Evolutionary conservation across 192 early-diverging fungal species (phyloP).

Genomic region (Entomortierella chlamydospora): DNA sequence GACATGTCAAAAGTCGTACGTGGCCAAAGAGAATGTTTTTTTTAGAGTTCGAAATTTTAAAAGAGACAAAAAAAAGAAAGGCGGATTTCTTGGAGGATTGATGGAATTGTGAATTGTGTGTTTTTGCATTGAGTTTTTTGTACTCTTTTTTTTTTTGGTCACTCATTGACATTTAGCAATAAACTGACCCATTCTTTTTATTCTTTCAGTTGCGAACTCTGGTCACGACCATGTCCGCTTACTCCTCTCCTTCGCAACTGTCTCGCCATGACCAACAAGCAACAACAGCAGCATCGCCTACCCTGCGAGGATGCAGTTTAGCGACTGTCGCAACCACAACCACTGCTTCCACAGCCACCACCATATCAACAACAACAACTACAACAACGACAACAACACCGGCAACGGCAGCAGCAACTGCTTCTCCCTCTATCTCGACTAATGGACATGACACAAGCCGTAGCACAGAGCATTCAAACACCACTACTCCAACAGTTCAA

Average conservation of each 20-base stretch:
- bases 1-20: background rate
- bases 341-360: background rate
- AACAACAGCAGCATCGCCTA: background rate
- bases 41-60: too few relatives aligned
- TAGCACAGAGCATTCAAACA: background rate
- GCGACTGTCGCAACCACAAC: background rate
- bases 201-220: background rate
- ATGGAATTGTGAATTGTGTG: background rate
- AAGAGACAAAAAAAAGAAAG: background rate
- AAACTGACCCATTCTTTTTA: background rate
- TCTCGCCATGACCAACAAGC: background rate
- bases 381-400: background rate
- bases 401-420: too few relatives aligned
- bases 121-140: background rate
- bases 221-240: background rate
- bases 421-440: too few relatives aligned
- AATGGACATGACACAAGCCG: background rate
- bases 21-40: background rate
- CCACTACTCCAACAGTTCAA: background rate
- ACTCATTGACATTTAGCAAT: too few relatives aligned
- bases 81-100: background rate
- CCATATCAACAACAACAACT: background rate
- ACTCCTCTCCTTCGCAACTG: background rate
- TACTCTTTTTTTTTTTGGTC: background rate
- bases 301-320: background rate